These are phyloP conservation scores for Nakazawaea wickerhamii DNA, from an alignment of 805 yeast genomes.

Conservation along the genomic window DNA sequence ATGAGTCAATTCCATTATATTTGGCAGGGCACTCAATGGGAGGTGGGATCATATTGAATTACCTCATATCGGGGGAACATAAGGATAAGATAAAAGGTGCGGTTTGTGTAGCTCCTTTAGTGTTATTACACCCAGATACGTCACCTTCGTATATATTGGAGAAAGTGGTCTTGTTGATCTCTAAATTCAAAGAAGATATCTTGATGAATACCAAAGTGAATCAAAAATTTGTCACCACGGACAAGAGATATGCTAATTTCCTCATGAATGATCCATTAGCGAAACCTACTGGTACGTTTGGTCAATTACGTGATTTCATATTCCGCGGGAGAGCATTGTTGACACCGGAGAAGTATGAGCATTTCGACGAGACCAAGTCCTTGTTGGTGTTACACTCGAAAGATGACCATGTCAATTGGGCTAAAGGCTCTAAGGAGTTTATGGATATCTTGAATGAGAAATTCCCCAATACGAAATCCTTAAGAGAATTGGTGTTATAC, in stretches of 20 bases:
- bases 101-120: conserved; percentile 54
- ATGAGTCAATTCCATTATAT: conserved; percentile 35
- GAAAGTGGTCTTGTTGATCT: conserved; percentile 34
- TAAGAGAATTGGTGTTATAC: conserved; percentile 18
- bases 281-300: conserved; percentile 49
- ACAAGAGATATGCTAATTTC: conserved; percentile 40
- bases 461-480: conserved; percentile 17
- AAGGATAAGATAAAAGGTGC: conserved; percentile 41
- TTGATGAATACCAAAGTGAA: conserved; percentile 51
- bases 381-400: conserved; percentile 58
- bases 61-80: conserved; percentile 50
- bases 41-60: conserved; percentile 64
- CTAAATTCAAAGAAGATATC: conserved; percentile 39
- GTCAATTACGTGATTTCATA: conserved; percentile 55
- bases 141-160: conserved; percentile 43
- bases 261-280: conserved; percentile 33
- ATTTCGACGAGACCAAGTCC: conserved; percentile 34
- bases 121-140: conserved; percentile 52
- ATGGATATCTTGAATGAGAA: conserved; percentile 26
- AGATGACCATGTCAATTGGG: conserved; percentile 56
- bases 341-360: conserved; percentile 27
- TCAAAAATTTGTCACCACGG: conserved; percentile 48
- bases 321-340: conserved; percentile 52
- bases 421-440: conserved; percentile 40
- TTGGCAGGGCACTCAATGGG: conserved; percentile 80